phyloP scores from a whole-genome alignment of 192 early-diverging fungal species.

The Backusella macrospora region DNA sequence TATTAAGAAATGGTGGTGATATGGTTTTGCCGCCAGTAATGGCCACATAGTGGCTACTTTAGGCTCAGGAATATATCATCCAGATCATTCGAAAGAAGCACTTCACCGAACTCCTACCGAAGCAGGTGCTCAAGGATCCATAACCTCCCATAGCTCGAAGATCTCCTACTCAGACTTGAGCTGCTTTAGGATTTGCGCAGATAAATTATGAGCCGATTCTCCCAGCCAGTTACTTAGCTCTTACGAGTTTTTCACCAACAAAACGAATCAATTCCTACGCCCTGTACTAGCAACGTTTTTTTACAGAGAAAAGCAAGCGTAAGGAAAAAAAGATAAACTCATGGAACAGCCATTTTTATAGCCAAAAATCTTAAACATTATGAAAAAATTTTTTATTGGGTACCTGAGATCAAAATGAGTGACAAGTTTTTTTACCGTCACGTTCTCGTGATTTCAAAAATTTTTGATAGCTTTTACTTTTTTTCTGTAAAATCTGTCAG shows the following conservation, averaged over 20 bases:
- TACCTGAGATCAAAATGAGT: not conserved
- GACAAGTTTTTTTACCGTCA: conserved; percentile 3
- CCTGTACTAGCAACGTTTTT: conserved; percentile 7
- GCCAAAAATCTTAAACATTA: not conserved
- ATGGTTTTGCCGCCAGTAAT: conserved; percentile 32
- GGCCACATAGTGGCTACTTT: conserved; percentile 29
- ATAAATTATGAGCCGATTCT: conserved; percentile 9
- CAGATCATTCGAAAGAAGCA: conserved; percentile 12
- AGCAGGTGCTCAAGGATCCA: conserved; percentile 23
- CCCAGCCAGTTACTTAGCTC: not conserved
- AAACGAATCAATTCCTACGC: conserved; percentile 16
- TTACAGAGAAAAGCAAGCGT: conserved; percentile 10
- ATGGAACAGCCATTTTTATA: conserved; percentile 13
- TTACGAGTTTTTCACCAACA: not conserved
- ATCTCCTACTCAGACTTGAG: conserved; percentile 19
- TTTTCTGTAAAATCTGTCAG: too few species aligned
- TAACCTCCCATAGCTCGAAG: not conserved
- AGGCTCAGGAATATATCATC: conserved; percentile 35
- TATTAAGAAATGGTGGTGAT: conserved; percentile 22
- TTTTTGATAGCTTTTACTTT: too few species aligned
- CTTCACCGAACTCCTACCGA: conserved; percentile 18
- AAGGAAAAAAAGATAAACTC: not conserved
- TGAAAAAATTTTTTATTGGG: conserved; percentile 3
- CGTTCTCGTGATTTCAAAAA: not conserved
- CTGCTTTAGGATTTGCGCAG: conserved; percentile 20